phyloP scores from a whole-genome alignment of 306 rosid species.

The Styphnolobium japonicum region DNA sequence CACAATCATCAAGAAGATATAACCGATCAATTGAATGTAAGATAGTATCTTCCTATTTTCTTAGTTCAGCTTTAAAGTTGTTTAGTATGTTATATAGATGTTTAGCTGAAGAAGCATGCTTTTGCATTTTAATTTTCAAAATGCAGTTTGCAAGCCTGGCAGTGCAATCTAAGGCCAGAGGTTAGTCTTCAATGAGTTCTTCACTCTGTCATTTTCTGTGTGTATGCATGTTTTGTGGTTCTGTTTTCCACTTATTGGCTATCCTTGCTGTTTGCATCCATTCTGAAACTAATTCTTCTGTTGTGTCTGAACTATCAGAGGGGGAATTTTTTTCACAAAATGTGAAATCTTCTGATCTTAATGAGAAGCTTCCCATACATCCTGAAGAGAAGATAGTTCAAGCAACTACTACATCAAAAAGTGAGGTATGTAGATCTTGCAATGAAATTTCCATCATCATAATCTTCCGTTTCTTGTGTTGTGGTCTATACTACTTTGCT shows the following conservation, averaged over 20 bases:
- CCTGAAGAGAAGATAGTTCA: constrained; percentile 47
- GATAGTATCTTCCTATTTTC: constrained; percentile 24
- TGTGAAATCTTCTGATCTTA: constrained; percentile 13
- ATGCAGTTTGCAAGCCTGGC: constrained; percentile 60
- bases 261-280: neutral
- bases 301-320: constrained; percentile 30
- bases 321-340: constrained; percentile 2
- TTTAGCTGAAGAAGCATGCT: constrained; percentile 19
- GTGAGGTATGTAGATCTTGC: constrained; percentile 48
- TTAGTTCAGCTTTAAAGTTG: constrained; percentile 20
- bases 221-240: constrained; percentile 15
- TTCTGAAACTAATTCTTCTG: constrained; percentile 20
- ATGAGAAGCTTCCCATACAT: constrained; percentile 31
- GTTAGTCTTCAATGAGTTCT: constrained; percentile 42
- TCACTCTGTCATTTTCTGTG: neutral
- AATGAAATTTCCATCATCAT: neutral
- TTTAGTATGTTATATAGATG: constrained; percentile 20
- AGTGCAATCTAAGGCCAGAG: constrained; percentile 48
- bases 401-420: constrained; percentile 36
- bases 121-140: constrained; percentile 27
- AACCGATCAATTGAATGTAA: constrained; percentile 55
- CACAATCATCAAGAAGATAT: constrained; percentile 31
- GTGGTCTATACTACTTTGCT: neutral
- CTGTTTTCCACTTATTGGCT: neutral
- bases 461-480: neutral